These are phyloP conservation scores for Mycena maculata DNA, from an alignment of 768 basidiomycete genomes.

Conservation along the genomic window DNA sequence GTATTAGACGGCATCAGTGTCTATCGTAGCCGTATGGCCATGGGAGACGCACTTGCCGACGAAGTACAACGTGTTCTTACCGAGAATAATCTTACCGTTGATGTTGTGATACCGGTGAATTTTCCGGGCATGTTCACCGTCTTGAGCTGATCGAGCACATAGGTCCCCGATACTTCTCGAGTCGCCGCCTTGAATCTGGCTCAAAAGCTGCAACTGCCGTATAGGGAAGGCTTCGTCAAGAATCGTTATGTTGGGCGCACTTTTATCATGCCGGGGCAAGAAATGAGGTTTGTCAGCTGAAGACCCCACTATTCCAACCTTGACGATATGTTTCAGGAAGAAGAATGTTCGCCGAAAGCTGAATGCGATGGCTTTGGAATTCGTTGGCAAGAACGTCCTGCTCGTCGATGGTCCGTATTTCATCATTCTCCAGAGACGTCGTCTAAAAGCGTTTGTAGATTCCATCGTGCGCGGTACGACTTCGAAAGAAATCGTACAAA, in stretches of 20 bases:
- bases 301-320: neutral
- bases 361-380: conserved; percentile 99
- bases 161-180: conserved; percentile 96
- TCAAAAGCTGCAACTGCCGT: conserved; percentile 88
- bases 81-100: conserved; percentile 76
- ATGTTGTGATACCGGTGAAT: conserved; percentile 95
- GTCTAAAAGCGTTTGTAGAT: conserved; percentile 59
- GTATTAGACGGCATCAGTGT: conserved; percentile 98
- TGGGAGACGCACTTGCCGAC: conserved; percentile 95
- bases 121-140: conserved; percentile 8
- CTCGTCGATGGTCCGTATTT: conserved; percentile 86
- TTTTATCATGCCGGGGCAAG: conserved; percentile 99
- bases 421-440: neutral
- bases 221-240: conserved; percentile 98
- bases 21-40: conserved; percentile 98
- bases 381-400: conserved; percentile 90
- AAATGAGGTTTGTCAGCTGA: conserved; percentile 73
- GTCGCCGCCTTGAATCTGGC: conserved; percentile 97
- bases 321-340: conserved; percentile 58
- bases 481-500: conserved; percentile 97
- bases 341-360: conserved; percentile 96
- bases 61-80: conserved; percentile 83
- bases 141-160: conserved; percentile 12
- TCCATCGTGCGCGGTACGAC: conserved; percentile 99
- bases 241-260: conserved; percentile 98